phyloP scores from a whole-genome alignment of 2,329 filamentous ascomycete genomes.

The Colletotrichum liaoningense region DNA sequence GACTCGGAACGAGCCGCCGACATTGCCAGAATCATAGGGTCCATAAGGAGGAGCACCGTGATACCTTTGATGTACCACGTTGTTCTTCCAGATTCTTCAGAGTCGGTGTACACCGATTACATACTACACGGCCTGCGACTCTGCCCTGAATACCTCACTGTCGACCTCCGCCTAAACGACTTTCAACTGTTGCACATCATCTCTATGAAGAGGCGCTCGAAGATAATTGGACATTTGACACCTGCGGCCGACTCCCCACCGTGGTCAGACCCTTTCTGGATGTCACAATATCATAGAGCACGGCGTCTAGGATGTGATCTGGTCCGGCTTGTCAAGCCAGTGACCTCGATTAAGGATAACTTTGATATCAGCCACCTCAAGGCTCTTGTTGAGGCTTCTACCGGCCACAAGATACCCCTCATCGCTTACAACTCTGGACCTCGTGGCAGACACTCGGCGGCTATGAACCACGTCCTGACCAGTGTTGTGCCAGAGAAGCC shows the following conservation, averaged over 20 bases:
- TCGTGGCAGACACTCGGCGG: slow-evolving; percentile 72
- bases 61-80: slow-evolving; percentile 69
- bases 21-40: slow-evolving; percentile 69
- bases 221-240: slow-evolving; percentile 70
- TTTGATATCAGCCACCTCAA: slow-evolving; percentile 68
- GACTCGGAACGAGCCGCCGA: slow-evolving; percentile 53
- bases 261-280: slow-evolving; percentile 69
- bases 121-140: slow-evolving; percentile 70
- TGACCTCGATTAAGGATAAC: slow-evolving; percentile 69
- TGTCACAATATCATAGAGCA: slow-evolving; percentile 68
- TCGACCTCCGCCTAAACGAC: slow-evolving; percentile 70
- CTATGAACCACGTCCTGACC: slow-evolving; percentile 74
- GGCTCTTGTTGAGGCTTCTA: slow-evolving; percentile 56
- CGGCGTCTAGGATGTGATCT: slow-evolving; percentile 69
- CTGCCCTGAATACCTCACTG: slow-evolving; percentile 70
- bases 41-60: slow-evolving; percentile 72
- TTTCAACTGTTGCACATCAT: slow-evolving; percentile 62
- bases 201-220: slow-evolving; percentile 63
- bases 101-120: slow-evolving; percentile 63
- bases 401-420: slow-evolving; percentile 60
- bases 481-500: slow-evolving; percentile 63
- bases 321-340: slow-evolving; percentile 70
- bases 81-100: slow-evolving; percentile 46
- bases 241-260: slow-evolving; percentile 52
- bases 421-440: slow-evolving; percentile 74